Percentiles rank a stretch among this genome's conserved stretches.
phyloP scores from a whole-genome alignment of 768 basidiomycete genomes.

The Dioszegia crocea region DNA sequence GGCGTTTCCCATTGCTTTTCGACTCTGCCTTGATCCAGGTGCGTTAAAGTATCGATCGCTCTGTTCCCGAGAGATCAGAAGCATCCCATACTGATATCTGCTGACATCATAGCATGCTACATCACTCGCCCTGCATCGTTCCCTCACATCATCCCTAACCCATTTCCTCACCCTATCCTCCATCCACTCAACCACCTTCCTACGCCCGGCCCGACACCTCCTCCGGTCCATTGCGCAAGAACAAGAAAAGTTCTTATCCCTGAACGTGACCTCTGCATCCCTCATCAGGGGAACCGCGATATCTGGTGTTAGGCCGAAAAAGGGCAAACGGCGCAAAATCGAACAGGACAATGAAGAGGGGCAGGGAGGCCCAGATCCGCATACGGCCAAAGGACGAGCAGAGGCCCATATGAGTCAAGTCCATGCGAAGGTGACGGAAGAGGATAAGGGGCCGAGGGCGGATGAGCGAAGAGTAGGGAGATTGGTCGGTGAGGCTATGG shows the following conservation, averaged over 20 bases:
- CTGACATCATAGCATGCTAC: background rate
- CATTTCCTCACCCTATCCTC: conserved; percentile 15
- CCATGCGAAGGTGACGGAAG: background rate
- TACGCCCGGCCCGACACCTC: background rate
- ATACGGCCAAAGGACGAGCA: background rate
- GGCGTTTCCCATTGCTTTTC: conserved; percentile 40
- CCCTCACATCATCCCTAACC: conserved; percentile 12
- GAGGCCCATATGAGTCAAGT: background rate
- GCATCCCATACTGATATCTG: background rate
- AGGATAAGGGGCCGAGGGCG: background rate
- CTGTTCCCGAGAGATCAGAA: background rate
- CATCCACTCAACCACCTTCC: conserved; percentile 1
- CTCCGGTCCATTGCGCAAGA: background rate
- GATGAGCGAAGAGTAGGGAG: conserved; percentile 14
- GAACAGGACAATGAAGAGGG: background rate
- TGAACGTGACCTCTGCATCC: background rate
- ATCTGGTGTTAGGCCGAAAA: background rate
- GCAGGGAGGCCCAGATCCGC: background rate
- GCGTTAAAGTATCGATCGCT: background rate
- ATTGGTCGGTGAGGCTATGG: conserved; percentile 17
- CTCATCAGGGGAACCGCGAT: background rate
- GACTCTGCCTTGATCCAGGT: conserved; percentile 18
- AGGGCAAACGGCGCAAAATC: conserved; percentile 3
- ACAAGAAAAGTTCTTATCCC: conserved; percentile 1
- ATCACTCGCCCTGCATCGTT: background rate